Base-by-base conservation (phyloP, 257 asterid species). In the Cruciata laevipes region DNA sequence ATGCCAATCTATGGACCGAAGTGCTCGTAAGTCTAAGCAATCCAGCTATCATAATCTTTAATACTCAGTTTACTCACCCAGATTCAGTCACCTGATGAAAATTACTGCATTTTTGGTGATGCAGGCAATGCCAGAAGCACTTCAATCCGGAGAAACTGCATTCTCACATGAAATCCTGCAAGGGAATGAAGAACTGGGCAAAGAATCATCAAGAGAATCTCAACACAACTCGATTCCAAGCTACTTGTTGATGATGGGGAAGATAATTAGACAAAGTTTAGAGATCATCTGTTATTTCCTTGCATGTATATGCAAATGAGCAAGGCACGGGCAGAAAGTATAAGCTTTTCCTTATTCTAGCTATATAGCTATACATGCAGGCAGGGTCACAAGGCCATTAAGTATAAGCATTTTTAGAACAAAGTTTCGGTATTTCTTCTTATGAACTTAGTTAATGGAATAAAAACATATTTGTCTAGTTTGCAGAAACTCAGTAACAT, bases 91-190 rank as follows among this genome's bases (percentile, higher is more conserved):
- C 20, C 55, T 47, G 5, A 47, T 16, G 55, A 47, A 5, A 47
- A 17, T n/a, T 52, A 37, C 16, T 56, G 14, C 30, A 21, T 56
- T 56, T 23, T 31, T 49, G 16, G 49, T 35, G 63, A 1, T 71
- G 75, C 83, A 89, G 97, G 67, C 97, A 89, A 79, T 89, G 97
- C 63, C 85, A 87, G 74, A 89, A 90, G 83, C 82, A 83, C 62
- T 89, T 93, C 85, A 86, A 86, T 79, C 97, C 97, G 27, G 95
- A 86, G 80, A 88, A 86, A 77, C 78, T 93, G 67, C 91, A 83
- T 67, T 71, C 83, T 0, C 99, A 93, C 75, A 87, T 93, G 94
- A 87, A 81, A 75, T 79, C 91, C 24, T 93, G 98, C 91, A 88
- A 83, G 74, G 89, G 87, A 44, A 71, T 85, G 72, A 93, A 82